Conservation (phyloP, 352 stramenopile species). For the Pythium utonaiense region DNA sequence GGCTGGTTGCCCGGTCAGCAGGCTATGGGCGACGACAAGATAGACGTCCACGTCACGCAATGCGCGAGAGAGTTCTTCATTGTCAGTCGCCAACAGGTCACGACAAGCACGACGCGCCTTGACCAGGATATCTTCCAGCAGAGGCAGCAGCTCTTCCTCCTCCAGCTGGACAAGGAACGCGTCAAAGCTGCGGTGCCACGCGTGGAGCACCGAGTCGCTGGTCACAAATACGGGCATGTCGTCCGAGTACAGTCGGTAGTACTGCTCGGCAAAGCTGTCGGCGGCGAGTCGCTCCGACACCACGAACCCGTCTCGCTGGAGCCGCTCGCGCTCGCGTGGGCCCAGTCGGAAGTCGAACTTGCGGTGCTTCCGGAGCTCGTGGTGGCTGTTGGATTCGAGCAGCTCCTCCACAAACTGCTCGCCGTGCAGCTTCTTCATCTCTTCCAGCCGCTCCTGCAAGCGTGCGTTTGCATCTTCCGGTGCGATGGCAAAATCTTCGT, state of each 20-base stretch:
- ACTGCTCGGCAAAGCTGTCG: conserved; percentile 27
- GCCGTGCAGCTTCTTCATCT: conserved; percentile 9
- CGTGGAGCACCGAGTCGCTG: conserved; percentile 30
- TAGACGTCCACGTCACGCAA: conserved; percentile 4
- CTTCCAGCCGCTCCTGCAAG: neutral
- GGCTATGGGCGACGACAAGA: neutral
- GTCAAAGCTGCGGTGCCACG: conserved; percentile 33
- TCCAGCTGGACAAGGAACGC: conserved; percentile 24
- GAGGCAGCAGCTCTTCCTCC: conserved; percentile 11
- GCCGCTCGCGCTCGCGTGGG: conserved; percentile 4
- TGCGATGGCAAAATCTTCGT: conserved; percentile 14
- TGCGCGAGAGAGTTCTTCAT: neutral
- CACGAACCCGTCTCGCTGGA: conserved; percentile 20
- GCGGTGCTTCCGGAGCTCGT: conserved; percentile 21
- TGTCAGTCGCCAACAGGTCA: neutral
- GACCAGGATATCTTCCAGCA: conserved; percentile 10
- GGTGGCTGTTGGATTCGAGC: conserved; percentile 11
- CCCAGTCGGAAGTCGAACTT: conserved; percentile 25
- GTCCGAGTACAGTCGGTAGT: conserved; percentile 29
- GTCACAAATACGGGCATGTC: conserved; percentile 32
- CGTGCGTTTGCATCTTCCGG: conserved; percentile 15
- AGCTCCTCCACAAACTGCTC: conserved; percentile 5
- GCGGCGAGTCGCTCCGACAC: conserved; percentile 18
- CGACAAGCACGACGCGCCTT: neutral
- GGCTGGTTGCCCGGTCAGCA: neutral